Percentiles rank a stretch among this genome's conserved stretches.
Conservation (phyloP, 352 stramenopile species). For the Thalassiosira hispida region DNA sequence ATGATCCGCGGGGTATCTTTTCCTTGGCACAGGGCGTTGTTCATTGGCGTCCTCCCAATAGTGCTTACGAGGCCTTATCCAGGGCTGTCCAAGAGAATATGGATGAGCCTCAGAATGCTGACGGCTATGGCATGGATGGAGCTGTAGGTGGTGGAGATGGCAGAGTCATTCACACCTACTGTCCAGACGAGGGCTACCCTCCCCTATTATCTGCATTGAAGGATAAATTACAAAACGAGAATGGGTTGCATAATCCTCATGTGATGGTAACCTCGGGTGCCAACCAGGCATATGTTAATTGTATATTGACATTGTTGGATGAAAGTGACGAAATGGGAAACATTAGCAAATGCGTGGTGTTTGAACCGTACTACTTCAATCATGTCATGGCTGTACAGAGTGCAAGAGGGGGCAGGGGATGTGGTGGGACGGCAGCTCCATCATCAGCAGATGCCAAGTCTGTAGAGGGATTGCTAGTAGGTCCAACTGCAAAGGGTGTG, state of each 20-base stretch:
- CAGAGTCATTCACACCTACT: conserved; percentile 69
- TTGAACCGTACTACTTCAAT: conserved; percentile 88
- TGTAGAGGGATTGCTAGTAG: conserved; percentile 69
- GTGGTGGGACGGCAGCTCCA: conserved; percentile 1
- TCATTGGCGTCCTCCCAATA: conserved; percentile 73
- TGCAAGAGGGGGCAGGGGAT: conserved; percentile 39
- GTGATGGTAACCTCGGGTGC: conserved; percentile 86
- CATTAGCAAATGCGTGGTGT: conserved; percentile 71
- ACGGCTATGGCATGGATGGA: not conserved
- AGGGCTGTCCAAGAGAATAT: conserved; percentile 26
- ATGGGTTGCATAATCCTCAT: conserved; percentile 68
- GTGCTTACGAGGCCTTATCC: conserved; percentile 43
- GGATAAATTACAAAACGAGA: conserved; percentile 69
- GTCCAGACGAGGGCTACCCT: conserved; percentile 76
- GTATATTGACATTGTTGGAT: conserved; percentile 81
- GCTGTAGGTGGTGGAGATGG: conserved; percentile 3
- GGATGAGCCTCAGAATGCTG: not conserved
- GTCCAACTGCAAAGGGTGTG: conserved; percentile 61
- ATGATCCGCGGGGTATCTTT: conserved; percentile 67
- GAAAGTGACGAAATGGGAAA: conserved; percentile 48
- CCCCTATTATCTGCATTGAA: conserved; percentile 61
- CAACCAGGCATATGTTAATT: conserved; percentile 88
- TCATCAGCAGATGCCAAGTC: not conserved
- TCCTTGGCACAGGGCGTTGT: conserved; percentile 82
- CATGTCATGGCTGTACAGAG: conserved; percentile 87